Evolutionary conservation across 2,329 filamentous ascomycete genomes (phyloP), one percentile per base, ranked within the genome.

Genomic region (Alternaria triticina): DNA sequence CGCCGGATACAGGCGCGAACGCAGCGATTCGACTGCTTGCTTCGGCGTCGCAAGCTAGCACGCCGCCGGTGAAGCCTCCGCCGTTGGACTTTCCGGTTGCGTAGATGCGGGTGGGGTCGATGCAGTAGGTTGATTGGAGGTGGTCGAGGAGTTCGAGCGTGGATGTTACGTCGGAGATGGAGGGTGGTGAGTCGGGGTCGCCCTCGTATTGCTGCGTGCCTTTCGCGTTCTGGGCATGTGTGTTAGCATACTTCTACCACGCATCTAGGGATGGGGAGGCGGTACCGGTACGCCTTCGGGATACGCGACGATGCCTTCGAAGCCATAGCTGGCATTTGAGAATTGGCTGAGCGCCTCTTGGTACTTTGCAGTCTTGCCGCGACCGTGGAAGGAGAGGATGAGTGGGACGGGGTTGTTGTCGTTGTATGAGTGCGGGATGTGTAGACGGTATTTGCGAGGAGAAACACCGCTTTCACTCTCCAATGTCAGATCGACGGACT

Each of bases 41-140:
- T 9, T 74, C 74, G 3, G 80, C 69, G 30, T 83, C 77, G 72
- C 84, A 87, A 4, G 85, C 84, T 6, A 86, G 79, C 1, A 81
- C 69, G 22, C 81, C 81, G 23, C 81, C 81, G 23, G 84, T 82
- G 46, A 85, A 84, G 11, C 82, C 86, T 2, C 84, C 87, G 6
- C 86, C 86, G 51, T 88, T 87, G 67, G 81, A 87, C 68, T 88
- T 87, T 49, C 84, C 84, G 1, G 80, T 79, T 12, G 80, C 80
- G 64, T 85, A 86, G 46, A 86, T 75, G 9, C 79, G 80, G 5
- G 70, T 68, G 2, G 74, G 63, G 62, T 86, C 82, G 64, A 86
- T 79, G 71, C 84, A 86, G 70, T 83, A 83, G 5, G 71, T 70
- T 10, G 71, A 61, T 56, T 79, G 70, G 11, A 86, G 66, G 28